A percentile compares a stretch with the other conserved stretches of the same genome.
phyloP scores from a whole-genome alignment of 495 filamentous ascomycete species.

The Lasiosphaeris hirsuta region DNA sequence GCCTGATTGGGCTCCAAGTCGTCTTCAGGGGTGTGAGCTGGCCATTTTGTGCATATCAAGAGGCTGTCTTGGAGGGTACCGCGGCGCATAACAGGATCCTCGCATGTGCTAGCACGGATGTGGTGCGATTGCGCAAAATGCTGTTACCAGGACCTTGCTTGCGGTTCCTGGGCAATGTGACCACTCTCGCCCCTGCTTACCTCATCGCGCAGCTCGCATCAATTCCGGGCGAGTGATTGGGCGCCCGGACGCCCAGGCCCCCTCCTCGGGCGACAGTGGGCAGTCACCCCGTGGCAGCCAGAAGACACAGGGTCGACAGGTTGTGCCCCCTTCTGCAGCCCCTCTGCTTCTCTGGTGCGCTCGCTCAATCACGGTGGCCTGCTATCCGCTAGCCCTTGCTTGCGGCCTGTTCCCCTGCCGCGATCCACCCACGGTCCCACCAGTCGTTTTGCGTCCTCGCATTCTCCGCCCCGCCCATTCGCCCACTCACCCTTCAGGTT shows the following conservation, averaged over 20 bases:
- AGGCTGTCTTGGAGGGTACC: neutral
- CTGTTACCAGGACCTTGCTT: constrained; percentile 2
- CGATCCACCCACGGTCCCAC: constrained; percentile 14
- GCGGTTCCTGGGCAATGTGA: neutral
- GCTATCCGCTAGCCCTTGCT: constrained; percentile 35
- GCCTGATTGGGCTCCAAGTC: constrained; percentile 22
- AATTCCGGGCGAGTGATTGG: constrained; percentile 19
- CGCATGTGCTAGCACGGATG: neutral
- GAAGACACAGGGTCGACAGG: constrained; percentile 13
- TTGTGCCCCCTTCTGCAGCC: constrained; percentile 13
- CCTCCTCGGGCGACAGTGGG: constrained; percentile 11
- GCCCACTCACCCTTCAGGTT: neutral
- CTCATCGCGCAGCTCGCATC: constrained; percentile 18
- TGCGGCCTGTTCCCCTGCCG: constrained; percentile 26
- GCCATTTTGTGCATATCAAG: constrained; percentile 9
- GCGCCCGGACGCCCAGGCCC: neutral
- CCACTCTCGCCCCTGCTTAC: constrained; percentile 13
- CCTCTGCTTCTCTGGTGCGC: constrained; percentile 4
- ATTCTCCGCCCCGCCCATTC: constrained; percentile 20
- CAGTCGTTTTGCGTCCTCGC: constrained; percentile 28
- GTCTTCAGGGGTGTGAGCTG: constrained; percentile 19
- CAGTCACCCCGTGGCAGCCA: constrained; percentile 12
- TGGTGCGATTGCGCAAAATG: accelerated
- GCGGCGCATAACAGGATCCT: neutral
- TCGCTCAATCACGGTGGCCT: constrained; percentile 33